These are phyloP conservation scores for Cytospora schulzeri DNA, from an alignment of 2,329 filamentous ascomycete species.

Conservation along the genomic window DNA sequence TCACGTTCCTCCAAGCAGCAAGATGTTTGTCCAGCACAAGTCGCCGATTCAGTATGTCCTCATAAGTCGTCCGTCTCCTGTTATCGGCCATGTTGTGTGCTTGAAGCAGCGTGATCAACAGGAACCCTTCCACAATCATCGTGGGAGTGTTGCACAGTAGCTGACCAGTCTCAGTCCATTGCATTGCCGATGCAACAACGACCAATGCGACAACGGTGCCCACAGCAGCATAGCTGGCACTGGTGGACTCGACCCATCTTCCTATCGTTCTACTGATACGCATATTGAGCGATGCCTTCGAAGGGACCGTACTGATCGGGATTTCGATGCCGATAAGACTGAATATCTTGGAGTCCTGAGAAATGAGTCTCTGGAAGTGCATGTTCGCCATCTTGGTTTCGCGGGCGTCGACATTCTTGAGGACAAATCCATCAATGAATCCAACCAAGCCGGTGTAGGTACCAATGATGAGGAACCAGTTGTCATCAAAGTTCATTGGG, in stretches of 20 bases:
- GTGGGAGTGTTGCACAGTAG: too few species aligned
- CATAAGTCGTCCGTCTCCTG: too few species aligned
- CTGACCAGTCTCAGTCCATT: slow-evolving; percentile 33
- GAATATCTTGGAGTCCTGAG: slow-evolving; percentile 30
- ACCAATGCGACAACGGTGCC: slow-evolving; percentile 30
- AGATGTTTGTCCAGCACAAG: too few species aligned
- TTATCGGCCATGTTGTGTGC: too few species aligned
- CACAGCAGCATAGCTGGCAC: slow-evolving; percentile 30
- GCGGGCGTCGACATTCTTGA: slow-evolving; percentile 45
- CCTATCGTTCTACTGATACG: slow-evolving; percentile 33
- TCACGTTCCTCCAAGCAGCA: too few species aligned
- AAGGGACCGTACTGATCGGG: slow-evolving; percentile 18
- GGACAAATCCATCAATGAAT: slow-evolving; percentile 47
- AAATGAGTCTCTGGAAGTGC: slow-evolving; percentile 32
- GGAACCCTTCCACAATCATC: too few species aligned
- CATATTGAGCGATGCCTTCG: slow-evolving; percentile 26
- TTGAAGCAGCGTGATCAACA: too few species aligned
- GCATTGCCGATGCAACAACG: slow-evolving; percentile 32
- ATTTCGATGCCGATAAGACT: slow-evolving; percentile 30
- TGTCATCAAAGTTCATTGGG: slow-evolving; percentile 42
- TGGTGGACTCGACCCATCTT: slow-evolving; percentile 28
- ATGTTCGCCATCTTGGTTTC: slow-evolving; percentile 30
- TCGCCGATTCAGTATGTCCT: too few species aligned
- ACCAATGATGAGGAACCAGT: slow-evolving; percentile 52
- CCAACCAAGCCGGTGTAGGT: slow-evolving; percentile 51